Base-by-base conservation (phyloP, 2,329 filamentous ascomycete genomes). In the Mollisiaceae sp. region DNA sequence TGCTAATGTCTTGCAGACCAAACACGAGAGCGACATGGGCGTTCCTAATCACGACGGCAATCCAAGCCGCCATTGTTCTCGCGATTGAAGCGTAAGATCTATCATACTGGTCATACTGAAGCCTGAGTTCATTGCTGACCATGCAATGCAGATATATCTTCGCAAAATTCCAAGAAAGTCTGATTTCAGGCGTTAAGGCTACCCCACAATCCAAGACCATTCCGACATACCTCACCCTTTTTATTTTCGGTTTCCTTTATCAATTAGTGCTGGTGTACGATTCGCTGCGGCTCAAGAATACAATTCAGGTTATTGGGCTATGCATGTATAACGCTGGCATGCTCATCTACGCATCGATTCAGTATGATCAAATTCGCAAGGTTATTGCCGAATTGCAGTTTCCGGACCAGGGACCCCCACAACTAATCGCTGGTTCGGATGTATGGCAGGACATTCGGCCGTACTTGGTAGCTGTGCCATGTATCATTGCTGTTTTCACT, bases 181-280 rank as follows among this genome's bases (percentile, higher is more conserved):
- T 90, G 73, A 20, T 74, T 77, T 59, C 80, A 77, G 57, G 79
- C 82, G 79, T 82, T 58, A 82, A 80, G 77, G 87, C 69, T 39
- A 78, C 81, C 61, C 83, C 87, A 14, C 84, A 87, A 68, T 82
- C 84, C 72, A 85, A 84, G 75, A 89, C 94, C 0, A 97, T 99
- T 69, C 94, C 95, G 32, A 98, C 94, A 43, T 98, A 97, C 80
- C 84, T 99, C 65, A 93, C 94, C 27, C 87, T 99, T 56, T 97
- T 98, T 82, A 97, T 97, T 78, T 97, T 99, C 78, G 95, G 93
- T 67, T 98, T 97, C 80, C 79, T 99, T 65, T 99, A 98, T 80
- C 89, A 97, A 76, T 81, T 98, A 38, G 82, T 96, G 35, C 83
- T 99, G 61, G 91, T 95, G 14, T 98, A 93, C 85, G 95, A 99